These are phyloP conservation scores for Coccomyxa subellipsoidea DNA, from an alignment of 163 green algal genomes.

Conservation along the genomic window DNA sequence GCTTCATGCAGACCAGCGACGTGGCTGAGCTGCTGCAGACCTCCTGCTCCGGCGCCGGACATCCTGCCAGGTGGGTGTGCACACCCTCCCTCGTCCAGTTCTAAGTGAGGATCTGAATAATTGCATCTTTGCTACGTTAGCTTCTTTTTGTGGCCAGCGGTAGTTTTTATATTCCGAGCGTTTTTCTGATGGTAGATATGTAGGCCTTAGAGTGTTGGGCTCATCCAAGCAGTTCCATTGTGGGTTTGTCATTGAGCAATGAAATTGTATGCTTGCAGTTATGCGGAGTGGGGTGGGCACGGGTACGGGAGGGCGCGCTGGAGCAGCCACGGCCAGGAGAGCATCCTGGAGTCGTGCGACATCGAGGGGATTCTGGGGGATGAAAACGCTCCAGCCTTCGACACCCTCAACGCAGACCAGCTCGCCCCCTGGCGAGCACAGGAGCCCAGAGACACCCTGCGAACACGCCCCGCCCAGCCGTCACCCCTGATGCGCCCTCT, in stretches of 20 bases:
- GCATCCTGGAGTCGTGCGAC: neutral
- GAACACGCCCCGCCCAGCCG: neutral
- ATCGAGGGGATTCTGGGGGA: neutral
- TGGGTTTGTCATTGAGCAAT: no score
- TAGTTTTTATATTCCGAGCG: no score
- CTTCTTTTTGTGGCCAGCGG: no score
- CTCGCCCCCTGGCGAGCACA: neutral
- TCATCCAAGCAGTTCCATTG: no score
- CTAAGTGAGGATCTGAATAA: no score
- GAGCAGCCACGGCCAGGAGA: neutral
- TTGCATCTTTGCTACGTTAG: no score
- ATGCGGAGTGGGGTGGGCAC: neutral
- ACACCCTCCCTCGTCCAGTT: no score
- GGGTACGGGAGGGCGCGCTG: neutral
- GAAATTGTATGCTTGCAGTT: neutral
- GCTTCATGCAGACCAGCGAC: neutral
- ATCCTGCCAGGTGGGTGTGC: neutral
- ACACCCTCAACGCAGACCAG: neutral
- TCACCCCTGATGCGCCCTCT: neutral
- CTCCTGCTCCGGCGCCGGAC: neutral
- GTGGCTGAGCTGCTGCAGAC: slow-evolving; percentile 3
- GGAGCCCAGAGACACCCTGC: neutral
- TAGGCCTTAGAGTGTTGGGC: no score
- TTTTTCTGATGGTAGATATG: no score
- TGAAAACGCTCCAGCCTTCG: neutral